A percentile compares a stretch with the other conserved stretches of the same genome.
These are phyloP conservation scores for Scheffersomyces lignicola DNA, from an alignment of 1,139 yeast species.

Conservation along the genomic window DNA sequence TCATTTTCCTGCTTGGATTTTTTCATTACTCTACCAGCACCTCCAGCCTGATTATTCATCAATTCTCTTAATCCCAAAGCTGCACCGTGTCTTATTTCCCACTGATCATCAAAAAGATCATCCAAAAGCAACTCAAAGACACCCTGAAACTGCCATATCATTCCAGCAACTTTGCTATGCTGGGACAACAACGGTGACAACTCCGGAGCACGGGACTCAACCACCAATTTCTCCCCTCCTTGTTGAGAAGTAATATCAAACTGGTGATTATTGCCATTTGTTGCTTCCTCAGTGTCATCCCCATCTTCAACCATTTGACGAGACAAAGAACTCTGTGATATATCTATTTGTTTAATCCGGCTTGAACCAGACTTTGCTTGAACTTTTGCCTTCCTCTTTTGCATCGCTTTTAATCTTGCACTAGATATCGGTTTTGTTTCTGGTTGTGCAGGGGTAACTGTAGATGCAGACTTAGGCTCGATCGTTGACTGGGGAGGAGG, in stretches of 20 bases:
- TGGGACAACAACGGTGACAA: slow-evolving; percentile 71
- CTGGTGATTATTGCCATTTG: slow-evolving; percentile 20
- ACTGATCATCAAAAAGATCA: slow-evolving; percentile 79
- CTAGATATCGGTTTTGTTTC: slow-evolving; percentile 43
- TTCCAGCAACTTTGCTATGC: slow-evolving; percentile 73
- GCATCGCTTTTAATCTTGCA: slow-evolving; percentile 91
- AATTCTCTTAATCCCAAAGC: slow-evolving; percentile 90
- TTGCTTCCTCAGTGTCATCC: slow-evolving; percentile 10
- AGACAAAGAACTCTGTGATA: slow-evolving; percentile 77
- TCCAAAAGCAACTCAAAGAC: slow-evolving; percentile 80
- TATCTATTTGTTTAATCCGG: slow-evolving; percentile 62
- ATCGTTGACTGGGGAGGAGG: neutral
- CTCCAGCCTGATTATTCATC: slow-evolving; percentile 77
- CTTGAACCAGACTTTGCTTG: slow-evolving; percentile 63
- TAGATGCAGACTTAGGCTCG: slow-evolving; percentile 15
- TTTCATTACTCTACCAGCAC: slow-evolving; percentile 82
- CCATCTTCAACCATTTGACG: slow-evolving; percentile 47
- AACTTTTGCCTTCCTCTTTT: slow-evolving; percentile 84
- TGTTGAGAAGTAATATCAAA: slow-evolving; percentile 75
- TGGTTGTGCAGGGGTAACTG: slow-evolving; percentile 14
- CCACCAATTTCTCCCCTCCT: slow-evolving; percentile 78
- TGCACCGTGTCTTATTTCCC: slow-evolving; percentile 98
- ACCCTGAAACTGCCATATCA: slow-evolving; percentile 97
- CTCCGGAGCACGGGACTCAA: slow-evolving; percentile 73
- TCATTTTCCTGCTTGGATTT: slow-evolving; percentile 63